These are phyloP conservation scores for Alloascoidea hylecoeti DNA, from an alignment of 805 yeast genomes.

Conservation along the genomic window DNA sequence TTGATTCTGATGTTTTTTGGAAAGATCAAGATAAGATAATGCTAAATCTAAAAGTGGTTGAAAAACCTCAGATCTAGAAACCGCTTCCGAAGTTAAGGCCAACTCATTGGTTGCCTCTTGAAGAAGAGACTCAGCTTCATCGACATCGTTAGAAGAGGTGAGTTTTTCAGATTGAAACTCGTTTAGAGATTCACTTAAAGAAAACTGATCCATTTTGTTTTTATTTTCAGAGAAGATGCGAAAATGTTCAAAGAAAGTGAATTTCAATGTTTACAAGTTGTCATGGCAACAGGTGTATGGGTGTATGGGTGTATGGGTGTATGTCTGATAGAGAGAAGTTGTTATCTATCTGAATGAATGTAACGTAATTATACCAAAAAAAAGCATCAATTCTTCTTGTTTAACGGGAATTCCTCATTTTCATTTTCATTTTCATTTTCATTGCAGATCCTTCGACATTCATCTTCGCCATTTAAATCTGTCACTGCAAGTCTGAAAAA, in stretches of 20 bases:
- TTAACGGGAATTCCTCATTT: too few relatives aligned
- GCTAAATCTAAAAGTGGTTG: background rate
- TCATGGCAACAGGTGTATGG: too few relatives aligned
- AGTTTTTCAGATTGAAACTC: background rate
- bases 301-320: slow-evolving; percentile 1
- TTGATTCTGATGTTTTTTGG: background rate
- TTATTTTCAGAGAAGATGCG: too few relatives aligned
- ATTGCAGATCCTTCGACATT: too few relatives aligned
- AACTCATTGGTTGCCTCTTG: background rate
- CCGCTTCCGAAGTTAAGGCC: background rate
- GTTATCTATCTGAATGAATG: too few relatives aligned
- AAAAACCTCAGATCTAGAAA: background rate
- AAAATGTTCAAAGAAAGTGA: too few relatives aligned
- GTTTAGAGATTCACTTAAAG: background rate
- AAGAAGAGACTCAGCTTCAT: background rate
- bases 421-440: too few relatives aligned
- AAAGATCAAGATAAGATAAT: background rate
- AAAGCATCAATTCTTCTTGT: too few relatives aligned
- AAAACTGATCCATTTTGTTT: background rate
- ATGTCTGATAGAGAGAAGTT: background rate
- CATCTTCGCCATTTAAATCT: too few relatives aligned
- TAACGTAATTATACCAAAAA: too few relatives aligned
- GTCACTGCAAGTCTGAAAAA: too few relatives aligned
- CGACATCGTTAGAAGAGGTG: background rate
- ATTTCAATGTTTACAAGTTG: too few relatives aligned